Evolutionary conservation across 768 basidiomycete genomes (phyloP).

Genomic region (Peribolospora kevripleyi): DNA sequence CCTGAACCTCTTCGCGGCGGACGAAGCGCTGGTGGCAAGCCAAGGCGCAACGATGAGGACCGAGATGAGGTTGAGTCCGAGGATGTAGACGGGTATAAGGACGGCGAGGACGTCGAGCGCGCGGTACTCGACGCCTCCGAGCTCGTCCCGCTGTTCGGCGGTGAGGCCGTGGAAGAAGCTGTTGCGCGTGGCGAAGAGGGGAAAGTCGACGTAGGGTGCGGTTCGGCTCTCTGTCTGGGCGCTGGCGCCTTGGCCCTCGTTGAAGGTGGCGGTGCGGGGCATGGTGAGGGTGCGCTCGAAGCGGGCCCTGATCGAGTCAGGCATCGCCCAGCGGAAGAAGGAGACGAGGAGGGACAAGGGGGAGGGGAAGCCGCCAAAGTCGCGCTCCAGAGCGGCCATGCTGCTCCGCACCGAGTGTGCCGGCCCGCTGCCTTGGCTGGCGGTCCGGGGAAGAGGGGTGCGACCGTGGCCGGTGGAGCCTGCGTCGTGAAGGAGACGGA

Average conservation of each 20-base stretch:
- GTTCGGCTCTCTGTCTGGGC: constrained; percentile 12
- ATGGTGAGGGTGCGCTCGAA: constrained; percentile 51
- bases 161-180: constrained; percentile 29
- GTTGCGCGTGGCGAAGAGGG: constrained; percentile 28
- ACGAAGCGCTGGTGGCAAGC: constrained; percentile 26
- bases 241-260: constrained; percentile 14
- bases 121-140: constrained; percentile 83
- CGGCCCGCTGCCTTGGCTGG: no score
- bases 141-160: constrained; percentile 61
- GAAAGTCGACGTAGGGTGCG: constrained; percentile 65
- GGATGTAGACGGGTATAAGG: constrained; percentile 29
- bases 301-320: constrained; percentile 28
- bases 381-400: constrained; percentile 3
- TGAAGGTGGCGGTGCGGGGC: constrained; percentile 36
- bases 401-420: background rate
- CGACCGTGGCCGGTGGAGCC: no score
- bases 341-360: constrained; percentile 21
- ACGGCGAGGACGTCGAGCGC: constrained; percentile 40
- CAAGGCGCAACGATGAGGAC: constrained; percentile 64
- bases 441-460: no score
- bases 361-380: constrained; percentile 22
- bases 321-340: constrained; percentile 37
- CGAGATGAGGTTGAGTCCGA: constrained; percentile 39
- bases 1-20: constrained; percentile 27
- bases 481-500: no score